Evolutionary conservation across 768 basidiomycete genomes (phyloP).

Genomic region (Scleroderma citrinum): DNA sequence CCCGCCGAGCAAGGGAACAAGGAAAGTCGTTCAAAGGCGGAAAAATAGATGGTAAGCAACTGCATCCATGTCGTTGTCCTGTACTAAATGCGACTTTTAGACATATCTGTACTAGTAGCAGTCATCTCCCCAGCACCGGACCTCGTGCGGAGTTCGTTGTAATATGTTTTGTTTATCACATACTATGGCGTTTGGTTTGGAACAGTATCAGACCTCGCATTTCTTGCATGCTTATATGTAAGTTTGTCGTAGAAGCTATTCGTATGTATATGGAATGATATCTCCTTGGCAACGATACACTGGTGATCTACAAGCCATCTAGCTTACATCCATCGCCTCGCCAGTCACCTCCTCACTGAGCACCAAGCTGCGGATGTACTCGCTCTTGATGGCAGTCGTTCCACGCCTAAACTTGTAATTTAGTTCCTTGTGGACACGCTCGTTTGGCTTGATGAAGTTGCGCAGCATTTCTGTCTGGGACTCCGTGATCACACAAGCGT

Average conservation of each 20-base stretch:
- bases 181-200: not conserved
- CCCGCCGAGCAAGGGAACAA: conserved; percentile 66
- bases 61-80: not conserved
- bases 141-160: conserved; percentile 10
- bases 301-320: conserved; percentile 16
- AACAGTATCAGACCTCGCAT: not conserved
- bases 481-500: conserved; percentile 92
- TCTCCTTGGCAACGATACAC: conserved; percentile 6
- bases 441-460: conserved; percentile 90
- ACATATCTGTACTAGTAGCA: conserved; percentile 64
- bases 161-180: not conserved
- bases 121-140: conserved; percentile 48
- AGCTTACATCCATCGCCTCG: conserved; percentile 83
- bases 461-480: conserved; percentile 86
- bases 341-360: conserved; percentile 65
- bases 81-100: conserved; percentile 25
- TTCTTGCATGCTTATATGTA: conserved; percentile 15
- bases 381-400: conserved; percentile 85
- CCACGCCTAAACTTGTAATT: conserved; percentile 69
- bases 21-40: conserved; percentile 73
- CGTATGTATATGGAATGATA: conserved; percentile 9
- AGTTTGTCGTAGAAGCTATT: conserved; percentile 17
- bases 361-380: conserved; percentile 66
- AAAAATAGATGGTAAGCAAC: conserved; percentile 71
- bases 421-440: conserved; percentile 73